These are phyloP conservation scores for Leptodermis oblonga DNA, from an alignment of 257 asterid species.

Conservation along the genomic window DNA sequence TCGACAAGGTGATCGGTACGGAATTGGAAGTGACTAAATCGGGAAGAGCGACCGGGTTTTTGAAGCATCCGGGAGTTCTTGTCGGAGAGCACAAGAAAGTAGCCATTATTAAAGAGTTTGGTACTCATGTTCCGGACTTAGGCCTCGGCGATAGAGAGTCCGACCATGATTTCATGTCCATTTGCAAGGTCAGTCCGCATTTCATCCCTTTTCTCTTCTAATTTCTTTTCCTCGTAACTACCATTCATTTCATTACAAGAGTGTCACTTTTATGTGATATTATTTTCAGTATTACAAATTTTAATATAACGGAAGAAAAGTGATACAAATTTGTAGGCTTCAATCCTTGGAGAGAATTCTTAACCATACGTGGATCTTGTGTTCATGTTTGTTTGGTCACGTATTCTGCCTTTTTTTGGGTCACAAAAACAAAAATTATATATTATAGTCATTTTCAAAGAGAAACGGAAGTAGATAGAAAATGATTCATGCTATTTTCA, in stretches of 20 bases:
- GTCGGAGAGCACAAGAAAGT: conserved; percentile 53
- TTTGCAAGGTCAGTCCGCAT: conserved; percentile 65
- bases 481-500: conserved; percentile 18
- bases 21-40: conserved; percentile 56
- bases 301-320: no score
- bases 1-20: conserved; percentile 80
- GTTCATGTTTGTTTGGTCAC: no score
- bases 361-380: no score
- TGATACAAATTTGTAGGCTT: no score
- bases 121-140: conserved; percentile 55
- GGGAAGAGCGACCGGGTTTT: conserved; percentile 83
- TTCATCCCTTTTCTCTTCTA: neutral
- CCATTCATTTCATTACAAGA: neutral
- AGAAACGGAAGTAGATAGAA: neutral
- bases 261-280: no score
- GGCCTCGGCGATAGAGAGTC: conserved; percentile 84
- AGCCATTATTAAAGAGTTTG: conserved; percentile 62
- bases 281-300: no score
- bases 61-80: conserved; percentile 71
- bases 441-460: no score
- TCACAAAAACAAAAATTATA: no score
- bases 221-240: neutral
- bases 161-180: conserved; percentile 77
- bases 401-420: no score
- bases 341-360: no score